Evolutionary conservation across 345 rosid genomes (phyloP), one percentile per base, ranked within the genome.

Genomic region (Adansonia digitata): DNA sequence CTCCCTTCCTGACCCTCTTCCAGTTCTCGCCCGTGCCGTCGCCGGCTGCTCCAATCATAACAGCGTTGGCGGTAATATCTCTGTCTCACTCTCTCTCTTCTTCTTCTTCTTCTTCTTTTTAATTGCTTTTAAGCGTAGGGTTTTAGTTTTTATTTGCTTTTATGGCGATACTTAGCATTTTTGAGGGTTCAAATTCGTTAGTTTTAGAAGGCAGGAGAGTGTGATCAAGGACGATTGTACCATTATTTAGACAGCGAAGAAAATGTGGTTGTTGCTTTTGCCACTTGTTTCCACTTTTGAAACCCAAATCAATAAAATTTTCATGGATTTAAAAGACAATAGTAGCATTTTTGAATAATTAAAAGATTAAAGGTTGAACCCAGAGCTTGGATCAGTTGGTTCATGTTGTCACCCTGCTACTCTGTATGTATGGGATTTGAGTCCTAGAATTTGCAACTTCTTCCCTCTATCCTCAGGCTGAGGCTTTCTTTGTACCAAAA

Each of bases 1-100:
- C 45, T 74, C 84, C 71, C 75, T 82, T 2, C 84, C 88, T 13
- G 84, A 87, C 73, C 88, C 90, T 27, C 75, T 87, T n/a, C 89
- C 91, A 4, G 76, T 89, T 18, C 89, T 90, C 40, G 81, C 94
- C n/a, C 89, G 85, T 17, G 87, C 92, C 20, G 81, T 84, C 69
- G 89, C 88, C 45, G 92, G 94, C 61, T 88, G 92, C 81, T 88
- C 91, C 75, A 90, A 90, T 52, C 92, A 85, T 84, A 90, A 90
- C 73, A 88, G 91, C 53, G 91, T 88, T 48, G 92, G 94, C 34
- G 92, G 92, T 90, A 75, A 77, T 18, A 29, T 13, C 12, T 46
- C 5, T 10, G 15, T 17, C 31, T 49, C 10, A 35, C 29, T 31
- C 31, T 31, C 7, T 1, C 4, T 69, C 8, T 42, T 2, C 13